Conservation (phyloP, 1,284 basidiomycete species). For the Apiotrichum brassicae region DNA sequence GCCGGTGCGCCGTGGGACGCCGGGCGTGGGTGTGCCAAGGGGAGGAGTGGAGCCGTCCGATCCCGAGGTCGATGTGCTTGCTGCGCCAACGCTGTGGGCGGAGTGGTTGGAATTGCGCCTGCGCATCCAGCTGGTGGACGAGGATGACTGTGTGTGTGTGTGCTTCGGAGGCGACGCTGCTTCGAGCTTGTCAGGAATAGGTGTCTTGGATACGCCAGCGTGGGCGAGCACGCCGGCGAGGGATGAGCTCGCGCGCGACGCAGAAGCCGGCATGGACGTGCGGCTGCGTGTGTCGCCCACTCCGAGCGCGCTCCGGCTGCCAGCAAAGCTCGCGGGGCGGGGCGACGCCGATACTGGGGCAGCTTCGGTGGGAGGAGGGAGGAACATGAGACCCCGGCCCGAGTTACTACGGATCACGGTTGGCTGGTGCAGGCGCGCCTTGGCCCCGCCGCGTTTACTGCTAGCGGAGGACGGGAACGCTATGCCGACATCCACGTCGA, state of each 20-base stretch:
- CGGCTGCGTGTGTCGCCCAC: not conserved
- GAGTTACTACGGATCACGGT: slow-evolving; percentile 19
- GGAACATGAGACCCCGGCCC: slow-evolving; percentile 15
- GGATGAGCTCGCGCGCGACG: not conserved
- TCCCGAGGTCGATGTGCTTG: not conserved
- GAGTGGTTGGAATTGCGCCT: not conserved
- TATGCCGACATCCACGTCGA: not conserved
- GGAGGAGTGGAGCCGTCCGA: not conserved
- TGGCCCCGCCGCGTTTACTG: not conserved
- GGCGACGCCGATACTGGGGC: not conserved
- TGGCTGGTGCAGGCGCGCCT: slow-evolving; percentile 16
- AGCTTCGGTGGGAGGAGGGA: slow-evolving; percentile 4
- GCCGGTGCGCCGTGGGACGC: not conserved
- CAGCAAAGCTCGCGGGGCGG: not conserved
- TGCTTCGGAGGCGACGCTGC: not conserved
- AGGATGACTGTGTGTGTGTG: not conserved
- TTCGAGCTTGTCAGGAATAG: not conserved
- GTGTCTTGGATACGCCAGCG: not conserved
- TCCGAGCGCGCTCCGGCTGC: not conserved
- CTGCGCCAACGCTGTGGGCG: not conserved
- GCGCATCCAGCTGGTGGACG: not conserved
- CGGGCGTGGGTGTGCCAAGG: not conserved
- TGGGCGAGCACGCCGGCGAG: slow-evolving; percentile 1
- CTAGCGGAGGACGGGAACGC: too few relatives aligned
- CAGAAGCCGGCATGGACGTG: not conserved